These are phyloP conservation scores for Willaertia magna DNA, from an alignment of 208 protist species.

Conservation along the genomic window DNA sequence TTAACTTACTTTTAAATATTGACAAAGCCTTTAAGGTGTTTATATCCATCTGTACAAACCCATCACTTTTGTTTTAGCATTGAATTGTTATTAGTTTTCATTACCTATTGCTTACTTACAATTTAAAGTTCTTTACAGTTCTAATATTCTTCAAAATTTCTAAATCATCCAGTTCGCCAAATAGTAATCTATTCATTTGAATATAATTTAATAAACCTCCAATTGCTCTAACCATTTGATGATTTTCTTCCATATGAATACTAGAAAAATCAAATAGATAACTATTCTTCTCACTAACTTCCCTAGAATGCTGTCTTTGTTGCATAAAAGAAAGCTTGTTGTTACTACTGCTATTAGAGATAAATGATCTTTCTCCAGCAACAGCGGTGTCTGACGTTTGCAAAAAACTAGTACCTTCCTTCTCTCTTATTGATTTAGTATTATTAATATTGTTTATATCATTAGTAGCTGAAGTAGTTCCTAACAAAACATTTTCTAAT, in stretches of 20 bases:
- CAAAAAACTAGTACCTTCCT: too few relatives aligned
- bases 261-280: background rate
- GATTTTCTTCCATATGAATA: background rate
- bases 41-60: conserved; percentile 7
- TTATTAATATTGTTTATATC: background rate
- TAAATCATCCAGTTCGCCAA: background rate
- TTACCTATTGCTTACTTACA: background rate
- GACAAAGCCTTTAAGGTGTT: background rate
- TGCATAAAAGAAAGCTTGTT: too few relatives aligned
- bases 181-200: background rate
- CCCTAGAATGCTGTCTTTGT: too few relatives aligned
- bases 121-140: background rate
- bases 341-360: too few relatives aligned
- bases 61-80: background rate
- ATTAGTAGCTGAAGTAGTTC: background rate
- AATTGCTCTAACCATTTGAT: background rate
- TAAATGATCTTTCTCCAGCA: too few relatives aligned
- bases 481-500: background rate
- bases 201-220: background rate
- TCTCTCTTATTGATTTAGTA: background rate
- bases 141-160: background rate
- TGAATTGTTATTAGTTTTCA: too few relatives aligned
- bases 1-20: background rate
- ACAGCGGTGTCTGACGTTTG: too few relatives aligned
- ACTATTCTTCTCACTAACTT: background rate